Evolutionary conservation across 2,329 filamentous ascomycete species (phyloP), one percentile per base, ranked within the genome.

Genomic region (Exserohilum turcica): DNA sequence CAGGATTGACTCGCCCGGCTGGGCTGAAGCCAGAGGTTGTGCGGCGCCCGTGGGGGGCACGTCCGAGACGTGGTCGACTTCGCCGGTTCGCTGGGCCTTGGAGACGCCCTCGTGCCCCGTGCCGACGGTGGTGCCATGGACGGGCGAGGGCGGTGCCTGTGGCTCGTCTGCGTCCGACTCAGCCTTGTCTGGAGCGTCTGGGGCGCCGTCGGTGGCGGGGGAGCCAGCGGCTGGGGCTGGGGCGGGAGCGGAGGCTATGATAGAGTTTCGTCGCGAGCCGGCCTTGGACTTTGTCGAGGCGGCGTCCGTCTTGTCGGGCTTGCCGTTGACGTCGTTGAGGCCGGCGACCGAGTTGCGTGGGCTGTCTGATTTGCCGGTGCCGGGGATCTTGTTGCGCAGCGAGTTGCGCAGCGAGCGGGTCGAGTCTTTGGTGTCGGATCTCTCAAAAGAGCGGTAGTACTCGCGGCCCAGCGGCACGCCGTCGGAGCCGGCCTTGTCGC

Each of bases 11-110:
- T 94, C 89, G 44, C 91, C 91, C 0, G 92, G 90, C 60, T 89
- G 85, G 65, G 88, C 86, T 81, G 79, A 72, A 47, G 77, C 78
- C 38, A 76, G 85, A 78, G 59, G 83, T 35, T 74, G 77, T 24
- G 83, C 66, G 65, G 81, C 70, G 29, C 88, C 88, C 9, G 86
- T 86, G 2, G 91, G 92, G 24, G 92, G 93, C 54, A 88, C 88
- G 70, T 97, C 94, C 12, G 93, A 97, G 16, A 99, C 92, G 64
- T 92, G 87, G 68, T 96, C 94, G 36, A 99, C 92, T 75, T 99
- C 94, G 50, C 93, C 92, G 43, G 86, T 89, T 47, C 89, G 86
- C 74, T 95, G 90, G 37, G 92, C 92, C 40, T 88, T 88, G 68
- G 84, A 84, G 37, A 96, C 86, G 73, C 92, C 88, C 67, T 91